These are phyloP conservation scores for Claviceps capensis DNA, from an alignment of 2,329 filamentous ascomycete genomes.

Conservation along the genomic window DNA sequence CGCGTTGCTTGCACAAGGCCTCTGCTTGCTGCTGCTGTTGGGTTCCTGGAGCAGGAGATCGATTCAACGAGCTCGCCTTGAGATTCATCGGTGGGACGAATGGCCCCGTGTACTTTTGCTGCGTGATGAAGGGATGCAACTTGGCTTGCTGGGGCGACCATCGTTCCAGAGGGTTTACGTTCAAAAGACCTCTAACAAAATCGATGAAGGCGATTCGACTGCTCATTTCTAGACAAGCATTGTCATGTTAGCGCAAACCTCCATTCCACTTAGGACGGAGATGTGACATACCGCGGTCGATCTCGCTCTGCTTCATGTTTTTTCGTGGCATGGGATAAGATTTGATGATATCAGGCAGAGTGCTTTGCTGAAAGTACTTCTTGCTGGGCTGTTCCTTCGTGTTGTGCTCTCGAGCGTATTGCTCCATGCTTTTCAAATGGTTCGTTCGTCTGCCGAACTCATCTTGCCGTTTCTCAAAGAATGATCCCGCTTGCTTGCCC, in stretches of 20 bases:
- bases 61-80: slow-evolving; percentile 70
- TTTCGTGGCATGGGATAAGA: slow-evolving; percentile 97
- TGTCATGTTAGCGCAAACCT: background rate
- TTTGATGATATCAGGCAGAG: slow-evolving; percentile 91
- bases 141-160: slow-evolving; percentile 98
- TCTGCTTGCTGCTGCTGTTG: slow-evolving; percentile 95
- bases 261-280: background rate
- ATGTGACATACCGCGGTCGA: slow-evolving; percentile 63
- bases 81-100: slow-evolving; percentile 97
- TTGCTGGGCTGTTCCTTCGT: slow-evolving; percentile 99
- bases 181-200: slow-evolving; percentile 85
- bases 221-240: slow-evolving; percentile 67
- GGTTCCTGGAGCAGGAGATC: slow-evolving; percentile 82
- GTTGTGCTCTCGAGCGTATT: slow-evolving; percentile 88
- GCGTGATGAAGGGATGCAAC: slow-evolving; percentile 94
- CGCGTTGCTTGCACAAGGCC: slow-evolving; percentile 82
- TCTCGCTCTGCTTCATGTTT: slow-evolving; percentile 96
- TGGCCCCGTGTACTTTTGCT: slow-evolving; percentile 90
- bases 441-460: slow-evolving; percentile 88
- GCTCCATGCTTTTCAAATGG: slow-evolving; percentile 91
- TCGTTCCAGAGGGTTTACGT: slow-evolving; percentile 87
- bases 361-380: slow-evolving; percentile 95
- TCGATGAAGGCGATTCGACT: slow-evolving; percentile 96
- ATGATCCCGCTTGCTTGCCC: slow-evolving; percentile 93
- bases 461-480: slow-evolving; percentile 85